Evolutionary conservation across 441 rosid species (phyloP), one percentile per base, ranked within the genome.

Genomic region (Pelargonium myrrhifolium): DNA sequence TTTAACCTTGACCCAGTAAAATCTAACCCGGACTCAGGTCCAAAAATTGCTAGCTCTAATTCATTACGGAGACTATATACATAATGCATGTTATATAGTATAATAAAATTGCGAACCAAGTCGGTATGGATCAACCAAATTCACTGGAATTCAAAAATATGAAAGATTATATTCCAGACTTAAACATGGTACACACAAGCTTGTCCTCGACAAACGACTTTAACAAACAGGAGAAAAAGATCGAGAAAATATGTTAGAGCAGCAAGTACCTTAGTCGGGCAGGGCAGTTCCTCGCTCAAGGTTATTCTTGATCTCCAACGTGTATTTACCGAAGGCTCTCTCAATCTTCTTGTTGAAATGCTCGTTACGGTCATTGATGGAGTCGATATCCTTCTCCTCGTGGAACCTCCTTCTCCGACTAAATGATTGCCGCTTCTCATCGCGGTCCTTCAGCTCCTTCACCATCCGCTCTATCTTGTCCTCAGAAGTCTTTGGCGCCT

Each of bases 301-400:
- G 72, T 94, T 94, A 85, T 92, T 94, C 76, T 94, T 92, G 31
- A 92, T 94, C 86, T 92, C 96, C 72, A 89, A 71, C 0, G 97
- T 90, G 85, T 90, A 93, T 72, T 84, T 89, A 3, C 97, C 96
- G 71, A 93, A 93, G 12, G 94, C 97, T 35, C 96, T 80, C 69
- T 90, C 96, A 26, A 93, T 93, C 82, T 93, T 93, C 83, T 90
- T 90, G 86, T 93, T 93, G 89, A 93, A 93, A 75, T 89, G 98
- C 82, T 92, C 98, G 74, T 94, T 94, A 22, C 91, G 86, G 75
- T 92, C 98, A 72, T 94, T 92, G 86, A 94, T 94, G 0, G 98
- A 92, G 82, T 92, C 99, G 2, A 92, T 77, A 74, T 92, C 99
- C 77, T 94, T 94, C 77, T 94, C 99, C 61, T 89, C 97, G 28